Base-by-base conservation (phyloP, 371 early-diverging fungal species). In the Lichtheimia corymbifera region DNA sequence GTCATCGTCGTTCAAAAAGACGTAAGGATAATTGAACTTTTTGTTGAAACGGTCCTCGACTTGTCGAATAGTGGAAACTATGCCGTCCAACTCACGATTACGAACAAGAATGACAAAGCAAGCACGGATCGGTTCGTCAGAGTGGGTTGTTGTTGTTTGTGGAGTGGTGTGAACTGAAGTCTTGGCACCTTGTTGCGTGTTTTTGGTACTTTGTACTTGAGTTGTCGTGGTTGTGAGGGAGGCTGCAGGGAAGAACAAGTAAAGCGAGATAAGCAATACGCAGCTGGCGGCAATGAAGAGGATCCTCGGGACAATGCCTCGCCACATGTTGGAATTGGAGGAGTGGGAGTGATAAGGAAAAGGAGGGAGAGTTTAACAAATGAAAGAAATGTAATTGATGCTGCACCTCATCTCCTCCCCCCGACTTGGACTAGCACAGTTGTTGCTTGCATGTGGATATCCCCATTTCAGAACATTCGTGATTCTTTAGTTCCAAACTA, bases 21-120 rank as follows among this genome's bases (percentile, higher is more conserved):
- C 89, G 70, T 96, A 97, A 1, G 97, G 97, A 73, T 98, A 97
- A 41, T 84, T 71, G 73, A 83, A 93, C 35, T 86, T 83, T 25
- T 67, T 71, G 68, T 98, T 98, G 71, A 97, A 97, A 24, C 88
- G 82, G 22, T 84, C 75, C 68, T 97, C 96, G 22, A 97, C 76
- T 64, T 90, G 85, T n/a, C 73, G 71, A 64, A 98, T 83, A 0
- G 94, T 84, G 42, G 70, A 72, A 14, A 74, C 69, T 62, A 97
- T 83, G 4, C 84, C 88, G 41, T 88, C 69, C 52, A 93, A 60
- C 45, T 98, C 97, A 6, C 72, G 62, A 74, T 97, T 96, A 57
- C 93, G 77, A 5, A 88, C 85, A 18, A 92, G 74, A 9, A 89
- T 76, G 9, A 90, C 91, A 66, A 83, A 77, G 44, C 74, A 72